These are phyloP conservation scores for Parietaria judaica DNA, from an alignment of 306 rosid genomes.

Conservation along the genomic window DNA sequence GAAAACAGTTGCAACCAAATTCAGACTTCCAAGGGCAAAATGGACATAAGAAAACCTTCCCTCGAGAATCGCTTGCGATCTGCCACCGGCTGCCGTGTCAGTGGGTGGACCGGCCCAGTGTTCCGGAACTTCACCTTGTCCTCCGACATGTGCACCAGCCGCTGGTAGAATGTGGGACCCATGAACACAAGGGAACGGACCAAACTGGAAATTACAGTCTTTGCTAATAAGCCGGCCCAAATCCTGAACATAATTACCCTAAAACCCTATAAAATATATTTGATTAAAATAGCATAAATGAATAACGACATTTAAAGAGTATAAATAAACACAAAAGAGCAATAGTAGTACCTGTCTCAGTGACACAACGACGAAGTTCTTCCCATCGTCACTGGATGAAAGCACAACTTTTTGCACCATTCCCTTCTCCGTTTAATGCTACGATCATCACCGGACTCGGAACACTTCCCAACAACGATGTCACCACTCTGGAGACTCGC, in stretches of 20 bases:
- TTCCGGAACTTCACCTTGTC: conserved; percentile 90
- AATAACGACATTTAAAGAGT: too few species aligned
- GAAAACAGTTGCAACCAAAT: conserved; percentile 82
- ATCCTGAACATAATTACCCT: too few species aligned
- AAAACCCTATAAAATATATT: too few species aligned
- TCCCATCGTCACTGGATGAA: conserved; percentile 91
- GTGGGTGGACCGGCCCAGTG: conserved; percentile 96
- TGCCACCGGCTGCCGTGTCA: conserved; percentile 93
- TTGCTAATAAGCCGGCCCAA: too few species aligned
- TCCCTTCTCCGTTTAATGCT: conserved; percentile 90
- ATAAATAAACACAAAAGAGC: too few species aligned
- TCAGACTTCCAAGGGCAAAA: conserved; percentile 98
- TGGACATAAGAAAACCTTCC: too few species aligned
- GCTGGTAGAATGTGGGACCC: conserved; percentile 98
- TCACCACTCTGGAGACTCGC: conserved; percentile 90
- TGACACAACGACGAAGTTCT: conserved; percentile 85
- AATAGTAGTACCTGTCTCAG: conserved; percentile 64
- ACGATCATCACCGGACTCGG: conserved; percentile 85
- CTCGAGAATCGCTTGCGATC: conserved; percentile 94
- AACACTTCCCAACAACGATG: conserved; percentile 73
- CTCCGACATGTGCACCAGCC: conserved; percentile 92
- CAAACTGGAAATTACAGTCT: too few species aligned
- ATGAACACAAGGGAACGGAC: conserved; percentile 73
- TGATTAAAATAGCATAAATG: too few species aligned
- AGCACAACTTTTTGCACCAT: conserved; percentile 88